These are phyloP conservation scores for Laburnicola sp. DNA, from an alignment of 2,329 filamentous ascomycete species.

Conservation along the genomic window DNA sequence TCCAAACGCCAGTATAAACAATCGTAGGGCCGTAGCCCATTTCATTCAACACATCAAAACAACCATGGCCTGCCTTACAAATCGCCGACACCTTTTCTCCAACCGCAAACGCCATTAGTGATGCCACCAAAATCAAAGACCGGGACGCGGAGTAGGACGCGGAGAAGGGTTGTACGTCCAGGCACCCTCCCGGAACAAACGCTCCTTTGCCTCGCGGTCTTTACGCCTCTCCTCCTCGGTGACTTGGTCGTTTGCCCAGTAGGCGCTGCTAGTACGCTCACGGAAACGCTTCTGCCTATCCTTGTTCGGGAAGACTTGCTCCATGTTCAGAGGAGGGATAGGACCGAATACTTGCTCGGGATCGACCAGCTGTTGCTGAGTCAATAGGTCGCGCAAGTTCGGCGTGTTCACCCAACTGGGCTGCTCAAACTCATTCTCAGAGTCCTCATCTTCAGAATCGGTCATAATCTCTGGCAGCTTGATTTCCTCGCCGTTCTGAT, in stretches of 20 bases:
- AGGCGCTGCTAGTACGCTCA: constrained; percentile 87
- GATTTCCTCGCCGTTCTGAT: constrained; percentile 86
- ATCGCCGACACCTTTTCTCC: not conserved
- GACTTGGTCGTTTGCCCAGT: constrained; percentile 84
- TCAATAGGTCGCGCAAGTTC: constrained; percentile 73
- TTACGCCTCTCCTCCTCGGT: constrained; percentile 85
- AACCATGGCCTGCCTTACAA: constrained; percentile 6
- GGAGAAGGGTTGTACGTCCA: constrained; percentile 59
- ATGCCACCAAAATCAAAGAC: constrained; percentile 6
- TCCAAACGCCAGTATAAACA: constrained; percentile 1
- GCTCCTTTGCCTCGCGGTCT: constrained; percentile 78
- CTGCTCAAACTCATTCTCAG: constrained; percentile 64
- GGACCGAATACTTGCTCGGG: constrained; percentile 86
- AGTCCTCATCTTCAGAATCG: constrained; percentile 86
- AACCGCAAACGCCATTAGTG: not conserved
- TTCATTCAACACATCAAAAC: constrained; percentile 1
- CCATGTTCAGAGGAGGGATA: constrained; percentile 86
- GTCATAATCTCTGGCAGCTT: constrained; percentile 94
- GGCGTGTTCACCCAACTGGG: constrained; percentile 90
- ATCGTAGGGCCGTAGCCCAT: not conserved
- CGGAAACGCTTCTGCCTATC: constrained; percentile 88
- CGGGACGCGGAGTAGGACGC: constrained; percentile 25
- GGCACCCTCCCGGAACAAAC: constrained; percentile 77
- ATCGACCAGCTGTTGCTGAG: constrained; percentile 82
- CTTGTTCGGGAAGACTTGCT: constrained; percentile 81